A percentile compares a stretch with the other conserved stretches of the same genome.
These are phyloP conservation scores for Penicillium psychrofluorescens DNA, from an alignment of 495 filamentous ascomycete genomes.

Conservation along the genomic window DNA sequence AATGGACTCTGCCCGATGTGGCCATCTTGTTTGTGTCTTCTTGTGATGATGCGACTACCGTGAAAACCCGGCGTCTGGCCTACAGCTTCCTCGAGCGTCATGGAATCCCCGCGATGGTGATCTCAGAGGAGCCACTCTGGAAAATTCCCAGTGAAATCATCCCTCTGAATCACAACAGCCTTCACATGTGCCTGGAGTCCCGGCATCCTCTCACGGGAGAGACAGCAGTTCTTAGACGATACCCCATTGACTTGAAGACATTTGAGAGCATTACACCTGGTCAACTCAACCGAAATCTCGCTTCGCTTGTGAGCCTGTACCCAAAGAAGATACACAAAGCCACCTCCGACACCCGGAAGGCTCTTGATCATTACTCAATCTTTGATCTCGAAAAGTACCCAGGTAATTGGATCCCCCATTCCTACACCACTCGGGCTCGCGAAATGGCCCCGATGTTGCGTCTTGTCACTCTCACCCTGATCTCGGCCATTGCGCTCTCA, in stretches of 20 bases:
- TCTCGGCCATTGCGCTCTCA: slow-evolving; percentile 29
- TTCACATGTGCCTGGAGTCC: slow-evolving; percentile 67
- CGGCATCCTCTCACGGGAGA: slow-evolving; percentile 42
- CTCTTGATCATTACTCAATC: slow-evolving; percentile 6
- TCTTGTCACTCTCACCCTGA: slow-evolving; percentile 31
- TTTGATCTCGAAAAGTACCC: slow-evolving; percentile 23
- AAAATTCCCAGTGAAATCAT: slow-evolving; percentile 32
- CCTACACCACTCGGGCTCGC: slow-evolving; percentile 24
- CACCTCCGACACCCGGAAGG: slow-evolving; percentile 7
- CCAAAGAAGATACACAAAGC: slow-evolving; percentile 23
- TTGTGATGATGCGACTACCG: slow-evolving; percentile 38
- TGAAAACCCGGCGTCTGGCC: slow-evolving; percentile 46
- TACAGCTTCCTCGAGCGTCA: slow-evolving; percentile 60
- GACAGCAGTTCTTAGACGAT: slow-evolving; percentile 45
- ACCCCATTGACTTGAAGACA: slow-evolving; percentile 66
- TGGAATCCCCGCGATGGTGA: slow-evolving; percentile 57
- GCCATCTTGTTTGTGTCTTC: slow-evolving; percentile 61
- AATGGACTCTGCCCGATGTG: slow-evolving; percentile 65
- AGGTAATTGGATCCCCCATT: slow-evolving; percentile 16
- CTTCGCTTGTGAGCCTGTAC: slow-evolving; percentile 52
- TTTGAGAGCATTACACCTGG: slow-evolving; percentile 65
- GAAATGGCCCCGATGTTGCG: slow-evolving; percentile 32
- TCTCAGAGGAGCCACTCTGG: slow-evolving; percentile 55
- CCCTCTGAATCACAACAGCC: slow-evolving; percentile 43
- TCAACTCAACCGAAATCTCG: slow-evolving; percentile 70